Percentiles rank a stretch among this genome's conserved stretches.
Conservation (phyloP, 1,284 basidiomycete species). For the Tremellales sp. region DNA sequence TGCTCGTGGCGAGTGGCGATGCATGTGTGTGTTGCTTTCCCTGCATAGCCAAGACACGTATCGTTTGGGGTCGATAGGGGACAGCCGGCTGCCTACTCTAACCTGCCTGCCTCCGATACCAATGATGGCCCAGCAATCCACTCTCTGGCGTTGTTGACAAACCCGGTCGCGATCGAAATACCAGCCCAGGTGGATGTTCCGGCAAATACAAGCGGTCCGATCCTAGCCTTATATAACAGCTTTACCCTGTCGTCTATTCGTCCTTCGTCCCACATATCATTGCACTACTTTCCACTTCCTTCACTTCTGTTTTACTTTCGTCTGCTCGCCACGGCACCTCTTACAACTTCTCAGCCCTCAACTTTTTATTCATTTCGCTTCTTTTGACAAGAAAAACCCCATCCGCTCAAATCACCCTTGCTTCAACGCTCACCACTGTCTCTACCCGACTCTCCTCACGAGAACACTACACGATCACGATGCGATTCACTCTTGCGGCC, state of each 20-base stretch:
- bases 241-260: neutral
- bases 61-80: too few species aligned
- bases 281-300: neutral
- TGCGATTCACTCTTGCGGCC: conserved; percentile 22
- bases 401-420: neutral
- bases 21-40: neutral
- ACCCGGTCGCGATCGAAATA: too few species aligned
- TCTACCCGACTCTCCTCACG: neutral
- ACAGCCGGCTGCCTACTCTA: too few species aligned
- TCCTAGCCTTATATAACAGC: too few species aligned
- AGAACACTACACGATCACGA: conserved; percentile 9
- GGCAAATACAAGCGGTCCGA: too few species aligned
- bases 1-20: neutral
- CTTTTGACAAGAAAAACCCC: conserved; percentile 13
- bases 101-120: neutral
- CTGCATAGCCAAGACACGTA: too few species aligned
- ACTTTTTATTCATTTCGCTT: conserved; percentile 6
- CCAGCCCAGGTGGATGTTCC: too few species aligned
- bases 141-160: too few species aligned
- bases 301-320: conserved; percentile 9
- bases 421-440: conserved; percentile 1
- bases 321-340: conserved; percentile 6
- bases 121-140: conserved; percentile 1
- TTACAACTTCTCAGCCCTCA: conserved; percentile 7
- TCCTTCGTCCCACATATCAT: neutral